phyloP scores from a whole-genome alignment of 2,329 filamentous ascomycete species.

The Aspergillus piperis region DNA sequence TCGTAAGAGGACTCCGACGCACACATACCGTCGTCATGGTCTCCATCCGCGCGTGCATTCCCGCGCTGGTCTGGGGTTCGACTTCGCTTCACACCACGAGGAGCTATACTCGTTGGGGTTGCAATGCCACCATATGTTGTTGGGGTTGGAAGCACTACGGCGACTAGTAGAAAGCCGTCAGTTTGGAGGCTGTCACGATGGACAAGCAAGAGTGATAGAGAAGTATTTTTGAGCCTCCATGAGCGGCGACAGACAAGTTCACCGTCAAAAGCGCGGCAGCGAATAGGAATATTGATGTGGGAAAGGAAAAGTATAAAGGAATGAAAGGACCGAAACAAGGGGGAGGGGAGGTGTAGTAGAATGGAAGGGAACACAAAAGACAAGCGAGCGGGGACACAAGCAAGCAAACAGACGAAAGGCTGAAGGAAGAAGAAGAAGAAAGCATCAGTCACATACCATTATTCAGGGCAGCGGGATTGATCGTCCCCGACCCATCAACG shows the following conservation, averaged over 20 bases:
- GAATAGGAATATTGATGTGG: conserved; percentile 7
- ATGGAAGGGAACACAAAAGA: background rate
- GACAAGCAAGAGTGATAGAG: conserved; percentile 15
- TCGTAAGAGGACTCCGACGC: conserved; percentile 33
- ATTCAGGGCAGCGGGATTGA: conserved; percentile 85
- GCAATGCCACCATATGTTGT: conserved; percentile 44
- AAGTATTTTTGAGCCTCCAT: conserved; percentile 16
- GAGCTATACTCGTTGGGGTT: conserved; percentile 45
- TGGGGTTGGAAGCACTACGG: conserved; percentile 36
- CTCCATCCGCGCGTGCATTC: conserved; percentile 57
- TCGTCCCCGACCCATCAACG: conserved; percentile 78
- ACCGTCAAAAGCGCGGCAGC: conserved; percentile 6
- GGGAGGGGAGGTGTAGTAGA: background rate
- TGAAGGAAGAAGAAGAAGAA: conserved; percentile 2
- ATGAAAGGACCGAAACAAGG: conserved; percentile 12
- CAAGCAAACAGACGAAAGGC: background rate
- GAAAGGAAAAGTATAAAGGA: conserved; percentile 3
- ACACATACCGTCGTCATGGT: conserved; percentile 74
- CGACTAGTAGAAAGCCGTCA: conserved; percentile 39
- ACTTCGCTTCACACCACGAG: conserved; percentile 76
- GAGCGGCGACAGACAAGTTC: conserved; percentile 5
- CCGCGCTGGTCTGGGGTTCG: conserved; percentile 71
- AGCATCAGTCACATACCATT: conserved; percentile 59
- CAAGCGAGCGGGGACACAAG: background rate
- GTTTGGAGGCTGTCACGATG: conserved; percentile 33